These are phyloP conservation scores for Dactylonectria macrodidyma DNA, from an alignment of 2,329 filamentous ascomycete species.

Conservation along the genomic window DNA sequence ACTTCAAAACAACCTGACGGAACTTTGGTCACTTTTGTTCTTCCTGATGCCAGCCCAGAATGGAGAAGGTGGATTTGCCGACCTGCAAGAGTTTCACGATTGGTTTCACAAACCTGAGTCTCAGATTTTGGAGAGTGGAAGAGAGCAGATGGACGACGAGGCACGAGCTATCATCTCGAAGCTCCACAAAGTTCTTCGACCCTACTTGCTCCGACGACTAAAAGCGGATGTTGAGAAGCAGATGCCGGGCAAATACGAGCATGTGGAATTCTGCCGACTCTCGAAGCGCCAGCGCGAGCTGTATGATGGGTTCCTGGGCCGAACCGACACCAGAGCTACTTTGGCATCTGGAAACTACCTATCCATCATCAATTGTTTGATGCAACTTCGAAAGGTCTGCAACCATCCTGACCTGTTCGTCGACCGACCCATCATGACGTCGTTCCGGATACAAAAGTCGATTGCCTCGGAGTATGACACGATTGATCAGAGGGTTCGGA, in stretches of 20 bases:
- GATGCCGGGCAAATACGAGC: conserved; percentile 98
- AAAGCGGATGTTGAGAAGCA: conserved; percentile 99
- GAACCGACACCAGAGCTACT: conserved; percentile 90
- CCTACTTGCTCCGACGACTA: conserved; percentile 89
- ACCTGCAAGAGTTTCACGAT: conserved; percentile 94
- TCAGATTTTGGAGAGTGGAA: conserved; percentile 94
- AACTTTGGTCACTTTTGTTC: conserved; percentile 96
- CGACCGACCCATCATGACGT: conserved; percentile 95
- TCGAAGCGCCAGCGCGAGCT: conserved; percentile 96
- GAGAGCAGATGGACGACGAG: conserved; percentile 95
- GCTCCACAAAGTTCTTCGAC: conserved; percentile 92
- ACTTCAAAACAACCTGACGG: conserved; percentile 95
- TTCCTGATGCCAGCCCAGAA: conserved; percentile 95
- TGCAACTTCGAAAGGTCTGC: conserved; percentile 98
- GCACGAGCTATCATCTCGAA: conserved; percentile 92
- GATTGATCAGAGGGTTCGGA: conserved; percentile 79
- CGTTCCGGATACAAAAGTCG: conserved; percentile 90
- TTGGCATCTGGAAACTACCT: conserved; percentile 95
- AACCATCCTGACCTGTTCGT: conserved; percentile 98
- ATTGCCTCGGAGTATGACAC: conserved; percentile 81
- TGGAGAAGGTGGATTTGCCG: conserved; percentile 90
- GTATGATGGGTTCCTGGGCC: conserved; percentile 95
- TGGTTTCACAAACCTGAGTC: conserved; percentile 97
- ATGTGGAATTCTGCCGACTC: conserved; percentile 94
- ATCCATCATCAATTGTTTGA: conserved; percentile 97